Percentiles rank a stretch among this genome's conserved stretches.
Evolutionary conservation across 768 basidiomycete genomes (phyloP).

Genomic region (Russula sp.): DNA sequence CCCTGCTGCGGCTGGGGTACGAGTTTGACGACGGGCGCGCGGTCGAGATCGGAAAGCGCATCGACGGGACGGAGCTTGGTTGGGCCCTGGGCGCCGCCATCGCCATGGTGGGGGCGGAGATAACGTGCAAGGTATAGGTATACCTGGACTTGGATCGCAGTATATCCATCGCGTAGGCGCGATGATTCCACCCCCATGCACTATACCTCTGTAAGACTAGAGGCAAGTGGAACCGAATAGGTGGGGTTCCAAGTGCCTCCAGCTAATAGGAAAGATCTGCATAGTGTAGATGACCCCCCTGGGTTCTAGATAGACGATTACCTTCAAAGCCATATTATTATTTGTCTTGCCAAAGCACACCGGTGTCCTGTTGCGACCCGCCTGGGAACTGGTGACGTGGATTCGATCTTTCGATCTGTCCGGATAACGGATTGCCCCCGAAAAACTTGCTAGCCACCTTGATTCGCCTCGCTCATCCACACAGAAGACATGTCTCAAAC

Average conservation of each 20-base stretch:
- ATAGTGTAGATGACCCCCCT: no score
- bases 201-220: not conserved
- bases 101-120: slow-evolving; percentile 57
- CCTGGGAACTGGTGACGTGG: no score
- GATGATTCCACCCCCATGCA: not conserved
- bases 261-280: no score
- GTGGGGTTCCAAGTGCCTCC: no score
- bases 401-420: no score
- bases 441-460: not conserved
- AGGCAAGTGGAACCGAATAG: not conserved
- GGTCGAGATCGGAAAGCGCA: slow-evolving; percentile 78
- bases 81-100: slow-evolving; percentile 89
- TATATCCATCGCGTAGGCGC: not conserved
- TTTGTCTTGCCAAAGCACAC: not conserved
- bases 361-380: no score
- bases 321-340: not conserved
- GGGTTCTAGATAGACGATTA: no score
- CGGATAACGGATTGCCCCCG: not conserved
- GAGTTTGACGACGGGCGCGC: slow-evolving; percentile 70
- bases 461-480: not conserved
- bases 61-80: slow-evolving; percentile 85
- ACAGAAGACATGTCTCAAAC: not conserved
- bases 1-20: slow-evolving; percentile 80
- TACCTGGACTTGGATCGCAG: not conserved
- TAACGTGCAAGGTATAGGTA: slow-evolving; percentile 44